Base-by-base conservation (phyloP, 1,139 yeast genomes). In the Yamadazyma kanchanaburiensis region DNA sequence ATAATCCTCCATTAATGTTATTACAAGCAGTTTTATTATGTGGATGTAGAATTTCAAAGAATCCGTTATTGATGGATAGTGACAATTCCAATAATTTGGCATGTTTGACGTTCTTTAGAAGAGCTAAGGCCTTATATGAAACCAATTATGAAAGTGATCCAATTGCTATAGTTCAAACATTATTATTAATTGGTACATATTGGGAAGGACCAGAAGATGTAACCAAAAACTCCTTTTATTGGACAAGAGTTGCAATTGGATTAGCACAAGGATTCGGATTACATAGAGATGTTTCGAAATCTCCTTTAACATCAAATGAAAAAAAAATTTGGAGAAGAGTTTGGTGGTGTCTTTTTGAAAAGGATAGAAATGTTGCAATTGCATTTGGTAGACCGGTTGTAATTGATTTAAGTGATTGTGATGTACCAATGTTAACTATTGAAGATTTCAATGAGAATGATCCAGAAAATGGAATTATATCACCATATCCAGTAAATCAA, bases 171-270 rank as follows among this genome's bases (percentile, higher is more conserved):
- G 70, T 84, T 9, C 85, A 82, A 49, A 72, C 88, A 0, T 60
- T 85, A 27, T 58, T 80, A 21, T 62, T 84, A 26, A 71, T 85
- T 38, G 79, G 84, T 2, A 72, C 82, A 48, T 80, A 79, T 58
- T 77, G 86, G 78, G 94, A 82, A 43, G 86, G 86, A 5, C 85
- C 87, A 9, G 88, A 84, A 42, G 86, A 79, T 47, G 81, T 81
- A 20, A 74, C 85, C 24, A 79, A 80, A 36, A 84, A 82, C 49
- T 77, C 81, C 3, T 81, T 74, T 50, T 83, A 81, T 53, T 84
- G 94, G 94, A 76, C 83, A 4, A 67, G 86, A 31, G 76, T 79
- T 2, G 91, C 88, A 0, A 67, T 82, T 21, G 73, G 80, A 9
- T 68, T 82, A 30, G 94, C 94, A 2, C 91, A 82, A 48, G 88